Evolutionary conservation across 2,329 filamentous ascomycete genomes (phyloP).

Genomic region (Arthrobotrys sphaeroides): DNA sequence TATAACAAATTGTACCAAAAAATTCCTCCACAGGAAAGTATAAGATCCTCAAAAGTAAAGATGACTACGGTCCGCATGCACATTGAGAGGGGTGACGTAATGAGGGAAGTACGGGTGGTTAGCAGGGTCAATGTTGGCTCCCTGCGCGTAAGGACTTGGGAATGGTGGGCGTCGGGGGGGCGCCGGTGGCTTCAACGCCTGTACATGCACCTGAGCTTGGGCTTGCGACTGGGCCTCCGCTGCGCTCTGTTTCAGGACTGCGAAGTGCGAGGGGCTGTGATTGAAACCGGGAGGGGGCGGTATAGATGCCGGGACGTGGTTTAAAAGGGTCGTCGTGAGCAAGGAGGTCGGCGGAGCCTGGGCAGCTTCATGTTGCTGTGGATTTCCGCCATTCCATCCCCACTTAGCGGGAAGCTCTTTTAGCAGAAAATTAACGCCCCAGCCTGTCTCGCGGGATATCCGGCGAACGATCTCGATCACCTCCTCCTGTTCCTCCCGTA

Average conservation of each 20-base stretch:
- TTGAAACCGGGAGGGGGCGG: constrained; percentile 59
- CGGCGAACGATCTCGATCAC: constrained; percentile 78
- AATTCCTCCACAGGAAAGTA: neutral
- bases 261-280: constrained; percentile 54
- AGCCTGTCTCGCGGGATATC: constrained; percentile 79
- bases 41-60: constrained; percentile 23
- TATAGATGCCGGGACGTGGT: constrained; percentile 57
- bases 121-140: constrained; percentile 47
- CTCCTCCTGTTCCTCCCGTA: constrained; percentile 79
- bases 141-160: constrained; percentile 45
- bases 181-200: constrained; percentile 28
- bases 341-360: constrained; percentile 60
- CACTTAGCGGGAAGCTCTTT: constrained; percentile 78
- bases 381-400: constrained; percentile 72
- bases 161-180: constrained; percentile 44
- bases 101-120: constrained; percentile 49
- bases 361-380: constrained; percentile 55
- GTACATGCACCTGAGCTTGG: constrained; percentile 7
- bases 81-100: constrained; percentile 45
- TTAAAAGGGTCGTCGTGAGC: constrained; percentile 55
- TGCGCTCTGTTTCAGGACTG: constrained; percentile 47
- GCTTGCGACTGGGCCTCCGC: constrained; percentile 14
- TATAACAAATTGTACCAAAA: neutral
- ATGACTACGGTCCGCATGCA: constrained; percentile 40
- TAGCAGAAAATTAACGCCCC: constrained; percentile 77